Percentiles rank a stretch among this genome's conserved stretches.
Evolutionary conservation across 345 rosid species (phyloP).

Genomic region (Lagerstroemia speciosa): DNA sequence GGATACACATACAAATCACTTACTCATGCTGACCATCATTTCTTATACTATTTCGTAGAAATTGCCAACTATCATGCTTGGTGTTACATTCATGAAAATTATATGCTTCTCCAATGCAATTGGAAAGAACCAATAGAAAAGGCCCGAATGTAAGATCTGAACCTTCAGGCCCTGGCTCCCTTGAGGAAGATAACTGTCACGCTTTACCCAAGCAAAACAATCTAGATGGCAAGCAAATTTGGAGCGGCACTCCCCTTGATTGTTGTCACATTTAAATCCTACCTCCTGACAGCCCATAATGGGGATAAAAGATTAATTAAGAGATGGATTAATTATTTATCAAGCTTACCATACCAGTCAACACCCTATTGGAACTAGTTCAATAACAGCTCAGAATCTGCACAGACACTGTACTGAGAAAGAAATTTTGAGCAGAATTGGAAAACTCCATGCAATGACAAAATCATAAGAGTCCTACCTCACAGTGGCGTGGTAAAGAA

Average conservation of each 20-base stretch:
- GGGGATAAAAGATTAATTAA: constrained; percentile 3
- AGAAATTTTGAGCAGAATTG: not conserved
- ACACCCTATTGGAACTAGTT: not conserved
- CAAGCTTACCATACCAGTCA: not conserved
- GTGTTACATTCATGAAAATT: not conserved
- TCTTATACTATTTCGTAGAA: not conserved
- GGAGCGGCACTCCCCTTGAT: constrained; percentile 93
- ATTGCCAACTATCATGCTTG: not conserved
- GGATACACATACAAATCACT: not conserved
- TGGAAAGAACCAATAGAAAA: constrained; percentile 1
- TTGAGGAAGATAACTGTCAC: constrained; percentile 98
- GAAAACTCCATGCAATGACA: too few relatives aligned
- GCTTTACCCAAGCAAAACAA: constrained; percentile 99
- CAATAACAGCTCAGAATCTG: not conserved
- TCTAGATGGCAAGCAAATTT: constrained; percentile 93
- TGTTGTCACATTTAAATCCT: constrained; percentile 81
- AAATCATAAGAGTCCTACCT: too few relatives aligned
- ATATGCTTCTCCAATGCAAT: not conserved
- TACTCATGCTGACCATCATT: not conserved
- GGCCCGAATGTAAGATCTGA: constrained; percentile 13
- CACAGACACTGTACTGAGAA: not conserved
- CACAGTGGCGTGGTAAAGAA: too few relatives aligned
- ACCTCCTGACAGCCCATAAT: constrained; percentile 53
- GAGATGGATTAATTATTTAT: not conserved
- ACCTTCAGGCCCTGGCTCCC: constrained; percentile 99